A percentile compares a stretch with the other conserved stretches of the same genome.
Conservation (phyloP, 768 basidiomycete species). For the Saitozyma podzolica region DNA sequence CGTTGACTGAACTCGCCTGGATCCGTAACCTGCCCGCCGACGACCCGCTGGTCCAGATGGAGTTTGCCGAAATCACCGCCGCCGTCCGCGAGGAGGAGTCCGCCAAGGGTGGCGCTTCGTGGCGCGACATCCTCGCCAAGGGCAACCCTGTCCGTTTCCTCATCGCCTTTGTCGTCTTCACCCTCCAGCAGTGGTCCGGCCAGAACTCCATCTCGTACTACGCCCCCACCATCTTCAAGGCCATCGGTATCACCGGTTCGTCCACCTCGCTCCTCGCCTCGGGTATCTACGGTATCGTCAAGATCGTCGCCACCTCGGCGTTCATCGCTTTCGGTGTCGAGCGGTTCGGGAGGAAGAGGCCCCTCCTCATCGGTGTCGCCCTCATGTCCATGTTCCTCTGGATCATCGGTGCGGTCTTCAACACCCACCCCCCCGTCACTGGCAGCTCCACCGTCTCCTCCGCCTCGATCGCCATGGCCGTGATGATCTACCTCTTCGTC, state of each 20-base stretch:
- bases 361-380: constrained; percentile 65
- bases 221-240: constrained; percentile 56
- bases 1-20: constrained; percentile 58
- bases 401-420: constrained; percentile 80
- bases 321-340: constrained; percentile 54
- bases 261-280: constrained; percentile 51
- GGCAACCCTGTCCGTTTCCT: constrained; percentile 80
- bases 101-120: constrained; percentile 66
- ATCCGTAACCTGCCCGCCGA: constrained; percentile 50
- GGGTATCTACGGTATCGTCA: constrained; percentile 55
- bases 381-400: constrained; percentile 80
- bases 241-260: constrained; percentile 51
- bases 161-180: constrained; percentile 66
- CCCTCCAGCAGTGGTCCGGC: constrained; percentile 73
- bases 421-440: constrained; percentile 63
- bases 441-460: constrained; percentile 53
- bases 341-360: constrained; percentile 54
- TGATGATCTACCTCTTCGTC: constrained; percentile 74
- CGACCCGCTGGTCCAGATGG: constrained; percentile 50
- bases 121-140: constrained; percentile 74
- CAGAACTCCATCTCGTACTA: constrained; percentile 57
- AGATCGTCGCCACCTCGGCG: constrained; percentile 53
- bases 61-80: constrained; percentile 70
- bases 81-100: constrained; percentile 72
- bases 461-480: constrained; percentile 75